phyloP scores from a whole-genome alignment of 2,329 filamentous ascomycete species.

The Aureobasidium sp. region DNA sequence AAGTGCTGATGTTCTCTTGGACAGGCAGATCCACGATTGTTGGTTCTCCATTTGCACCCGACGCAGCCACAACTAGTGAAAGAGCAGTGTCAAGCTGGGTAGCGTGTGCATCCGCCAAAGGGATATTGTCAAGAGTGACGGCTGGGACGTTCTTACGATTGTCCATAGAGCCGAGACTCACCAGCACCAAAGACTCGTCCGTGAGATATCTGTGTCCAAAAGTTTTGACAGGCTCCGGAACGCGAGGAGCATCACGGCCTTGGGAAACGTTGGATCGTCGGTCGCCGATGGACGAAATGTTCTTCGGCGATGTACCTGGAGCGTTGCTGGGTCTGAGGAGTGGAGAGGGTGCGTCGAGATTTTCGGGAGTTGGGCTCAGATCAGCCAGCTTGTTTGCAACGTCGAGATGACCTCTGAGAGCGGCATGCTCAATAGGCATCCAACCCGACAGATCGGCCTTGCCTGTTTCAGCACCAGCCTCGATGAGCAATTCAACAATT shows the following conservation, averaged over 20 bases:
- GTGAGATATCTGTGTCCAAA: slow-evolving; percentile 95
- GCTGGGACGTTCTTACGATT: slow-evolving; percentile 73
- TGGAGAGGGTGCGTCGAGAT: slow-evolving; percentile 26
- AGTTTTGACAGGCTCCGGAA: slow-evolving; percentile 77
- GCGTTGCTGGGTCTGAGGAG: slow-evolving; percentile 18
- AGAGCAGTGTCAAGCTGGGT: slow-evolving; percentile 92
- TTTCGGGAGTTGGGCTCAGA: slow-evolving; percentile 39
- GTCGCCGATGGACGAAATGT: slow-evolving; percentile 52
- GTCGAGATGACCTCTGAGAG: slow-evolving; percentile 76
- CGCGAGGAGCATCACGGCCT: slow-evolving; percentile 32
- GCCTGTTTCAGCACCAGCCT: slow-evolving; percentile 68
- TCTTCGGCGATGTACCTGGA: slow-evolving; percentile 26
- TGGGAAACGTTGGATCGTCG: slow-evolving; percentile 33
- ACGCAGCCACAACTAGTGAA: slow-evolving; percentile 83
- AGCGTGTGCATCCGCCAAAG: slow-evolving; percentile 77
- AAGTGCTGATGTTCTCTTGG: slow-evolving; percentile 87
- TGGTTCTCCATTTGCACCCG: slow-evolving; percentile 76
- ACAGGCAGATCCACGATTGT: slow-evolving; percentile 88
- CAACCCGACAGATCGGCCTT: slow-evolving; percentile 80
- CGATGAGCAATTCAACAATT: slow-evolving; percentile 69
- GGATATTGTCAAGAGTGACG: slow-evolving; percentile 82
- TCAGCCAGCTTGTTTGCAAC: slow-evolving; percentile 65
- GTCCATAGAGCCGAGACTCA: slow-evolving; percentile 93
- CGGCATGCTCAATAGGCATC: slow-evolving; percentile 89
- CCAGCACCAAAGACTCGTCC: slow-evolving; percentile 79